Conservation (phyloP, 495 filamentous ascomycete species). For the Aspergillus leporis region DNA sequence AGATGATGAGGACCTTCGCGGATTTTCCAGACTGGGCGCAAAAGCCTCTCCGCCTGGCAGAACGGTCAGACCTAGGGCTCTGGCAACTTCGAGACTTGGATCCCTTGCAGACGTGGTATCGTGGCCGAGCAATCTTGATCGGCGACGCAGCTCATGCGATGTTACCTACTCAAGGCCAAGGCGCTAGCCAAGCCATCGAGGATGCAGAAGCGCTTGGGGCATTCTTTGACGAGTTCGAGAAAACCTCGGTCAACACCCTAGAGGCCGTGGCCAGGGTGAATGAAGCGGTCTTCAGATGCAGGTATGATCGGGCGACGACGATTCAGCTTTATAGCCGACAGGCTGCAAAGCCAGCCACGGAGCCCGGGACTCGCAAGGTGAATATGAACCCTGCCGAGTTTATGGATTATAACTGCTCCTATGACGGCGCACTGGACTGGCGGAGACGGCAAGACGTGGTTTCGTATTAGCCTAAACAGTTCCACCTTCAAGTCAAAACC, state of each 20-base stretch:
- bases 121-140: slow-evolving; percentile 37
- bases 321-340: slow-evolving; percentile 32
- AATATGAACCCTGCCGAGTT: slow-evolving; percentile 44
- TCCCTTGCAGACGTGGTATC: slow-evolving; percentile 24
- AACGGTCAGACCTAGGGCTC: slow-evolving; percentile 9
- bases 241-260: not conserved
- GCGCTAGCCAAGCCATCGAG: slow-evolving; percentile 38
- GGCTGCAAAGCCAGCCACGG: slow-evolving; percentile 35
- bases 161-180: slow-evolving; percentile 38
- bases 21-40: slow-evolving; percentile 36
- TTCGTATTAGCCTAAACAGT: too few species aligned
- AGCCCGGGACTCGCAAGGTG: slow-evolving; percentile 27
- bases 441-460: too few species aligned
- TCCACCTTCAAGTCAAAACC: too few species aligned
- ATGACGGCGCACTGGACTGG: slow-evolving; percentile 38
- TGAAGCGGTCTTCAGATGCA: slow-evolving; percentile 8
- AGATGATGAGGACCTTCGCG: slow-evolving; percentile 38
- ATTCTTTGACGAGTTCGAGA: slow-evolving; percentile 24
- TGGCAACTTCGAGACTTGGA: slow-evolving; percentile 19
- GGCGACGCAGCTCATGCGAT: slow-evolving; percentile 50
- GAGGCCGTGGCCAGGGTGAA: slow-evolving; percentile 1
- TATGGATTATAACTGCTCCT: slow-evolving; percentile 45
- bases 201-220: slow-evolving; percentile 33
- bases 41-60: slow-evolving; percentile 21
- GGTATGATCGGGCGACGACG: slow-evolving; percentile 14